Evolutionary conservation across 805 yeast genomes (phyloP).

Genomic region (Zygosaccharomyces pseudorouxii): DNA sequence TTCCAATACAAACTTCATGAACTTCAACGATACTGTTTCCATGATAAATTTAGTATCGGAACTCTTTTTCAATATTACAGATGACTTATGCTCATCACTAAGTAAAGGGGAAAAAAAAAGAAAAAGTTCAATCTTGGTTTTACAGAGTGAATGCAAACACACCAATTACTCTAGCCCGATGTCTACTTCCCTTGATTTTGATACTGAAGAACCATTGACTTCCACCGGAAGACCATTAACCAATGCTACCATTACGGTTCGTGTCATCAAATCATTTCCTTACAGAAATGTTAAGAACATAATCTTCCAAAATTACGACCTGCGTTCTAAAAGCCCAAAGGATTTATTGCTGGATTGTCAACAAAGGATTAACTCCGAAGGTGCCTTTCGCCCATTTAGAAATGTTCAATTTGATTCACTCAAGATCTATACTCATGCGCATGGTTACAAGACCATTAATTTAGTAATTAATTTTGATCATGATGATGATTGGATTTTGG

Average conservation of each 20-base stretch:
- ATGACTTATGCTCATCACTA: background rate
- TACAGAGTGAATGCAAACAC: background rate
- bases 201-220: conserved; percentile 68
- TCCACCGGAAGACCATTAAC: conserved; percentile 64
- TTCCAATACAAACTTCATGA: too few relatives aligned
- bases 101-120: background rate
- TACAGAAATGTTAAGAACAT: conserved; percentile 81
- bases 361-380: conserved; percentile 48
- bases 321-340: conserved; percentile 61
- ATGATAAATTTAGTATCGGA: too few relatives aligned
- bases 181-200: conserved; percentile 30
- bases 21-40: too few relatives aligned
- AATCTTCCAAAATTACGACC: conserved; percentile 63
- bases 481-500: conserved; percentile 64
- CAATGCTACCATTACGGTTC: conserved; percentile 73
- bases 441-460: conserved; percentile 89
- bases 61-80: too few relatives aligned
- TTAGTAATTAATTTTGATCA: conserved; percentile 86
- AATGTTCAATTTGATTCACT: conserved; percentile 67
- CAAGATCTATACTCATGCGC: conserved; percentile 91
- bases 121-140: background rate
- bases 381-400: conserved; percentile 77
- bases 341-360: conserved; percentile 53
- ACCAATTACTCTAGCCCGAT: conserved; percentile 9
- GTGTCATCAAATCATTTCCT: conserved; percentile 88